Base-by-base conservation (phyloP, 768 basidiomycete species). In the Leccinum disarticulatum region DNA sequence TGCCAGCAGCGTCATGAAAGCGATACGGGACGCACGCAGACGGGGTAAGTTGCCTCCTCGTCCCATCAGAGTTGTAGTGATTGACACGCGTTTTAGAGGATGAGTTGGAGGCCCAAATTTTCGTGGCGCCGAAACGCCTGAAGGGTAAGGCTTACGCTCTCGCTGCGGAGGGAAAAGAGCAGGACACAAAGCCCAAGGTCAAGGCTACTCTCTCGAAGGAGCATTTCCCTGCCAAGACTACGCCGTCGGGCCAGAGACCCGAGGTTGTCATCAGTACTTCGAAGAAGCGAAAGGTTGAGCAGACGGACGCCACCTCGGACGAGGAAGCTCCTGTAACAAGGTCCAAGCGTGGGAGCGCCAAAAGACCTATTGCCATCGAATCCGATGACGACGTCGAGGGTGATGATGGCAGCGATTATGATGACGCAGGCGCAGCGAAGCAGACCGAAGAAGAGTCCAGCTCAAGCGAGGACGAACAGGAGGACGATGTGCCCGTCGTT, bases 101-200 rank as follows among this genome's bases (percentile, higher is more conserved):
- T 58, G 82, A 84, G 54, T 80, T 83, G 9, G 79, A 76, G 15
- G 79, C 80, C 6, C 77, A 77, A 19, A 70, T 77, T 10, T 64
- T 78, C 66, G 65, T 77, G 56, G 68, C 80, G 58, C 72, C 85
- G 19, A 93, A 92, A 68, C 83, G 92, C 43, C 77, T 92, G 52
- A 89, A 86, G 69, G 92, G 92, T 41, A 87, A 86, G 68, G 77
- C 81, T 3, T 92, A 92, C 70, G 84, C 87, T 33, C 81, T 87
- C 4, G 86, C 85, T 28, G 80, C 78, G 33, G 79, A 78, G 63
- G 70, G 71, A 35, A 63, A 68, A 25, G 67, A 67, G 1, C 68
- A 75, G 13, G 63, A 51, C 61, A 49, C 19, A 52, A 55, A 68
- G 53, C 25, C 66, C 9, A 68, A 67, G 53, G 65, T 56, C 15